These are phyloP conservation scores for Entomortierella parvispora DNA, from an alignment of 192 early-diverging fungal genomes.

Conservation along the genomic window DNA sequence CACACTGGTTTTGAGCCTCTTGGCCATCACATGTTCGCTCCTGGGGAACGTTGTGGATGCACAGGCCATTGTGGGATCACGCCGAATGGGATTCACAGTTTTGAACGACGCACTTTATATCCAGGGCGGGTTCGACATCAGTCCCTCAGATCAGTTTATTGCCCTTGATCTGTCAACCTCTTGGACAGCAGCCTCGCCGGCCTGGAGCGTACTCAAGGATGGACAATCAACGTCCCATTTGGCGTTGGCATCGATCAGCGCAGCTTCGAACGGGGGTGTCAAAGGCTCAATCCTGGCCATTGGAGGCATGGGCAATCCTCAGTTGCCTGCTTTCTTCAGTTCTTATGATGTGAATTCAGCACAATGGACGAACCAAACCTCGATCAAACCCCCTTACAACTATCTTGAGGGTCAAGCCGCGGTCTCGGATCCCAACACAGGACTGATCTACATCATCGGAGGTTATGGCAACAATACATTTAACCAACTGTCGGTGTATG, in stretches of 20 bases:
- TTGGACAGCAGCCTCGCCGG: conserved; percentile 7
- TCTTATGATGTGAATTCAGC: conserved; percentile 12
- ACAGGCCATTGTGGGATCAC: conserved; percentile 10
- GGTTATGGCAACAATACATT: conserved; percentile 14
- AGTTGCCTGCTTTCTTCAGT: background rate
- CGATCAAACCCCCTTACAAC: conserved; percentile 9
- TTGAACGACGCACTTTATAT: conserved; percentile 39
- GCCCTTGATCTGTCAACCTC: conserved; percentile 38
- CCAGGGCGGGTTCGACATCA: conserved; percentile 33
- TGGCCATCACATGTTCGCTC: background rate
- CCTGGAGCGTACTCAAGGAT: conserved; percentile 15
- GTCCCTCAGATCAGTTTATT: conserved; percentile 15
- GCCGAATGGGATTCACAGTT: conserved; percentile 34
- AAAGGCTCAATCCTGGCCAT: conserved; percentile 25
- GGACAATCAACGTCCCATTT: conserved; percentile 28
- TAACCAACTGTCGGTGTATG: conserved; percentile 25
- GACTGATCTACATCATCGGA: conserved; percentile 35
- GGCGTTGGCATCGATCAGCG: conserved; percentile 14
- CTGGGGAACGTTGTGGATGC: conserved; percentile 6
- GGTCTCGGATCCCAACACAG: conserved; percentile 36
- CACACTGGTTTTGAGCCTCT: background rate
- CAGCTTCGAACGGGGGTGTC: conserved; percentile 16
- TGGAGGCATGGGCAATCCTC: conserved; percentile 10
- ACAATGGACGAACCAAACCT: background rate
- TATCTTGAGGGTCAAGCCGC: conserved; percentile 36